phyloP scores from a whole-genome alignment of 108 stramenopile species.

The Seminavis robusta region DNA sequence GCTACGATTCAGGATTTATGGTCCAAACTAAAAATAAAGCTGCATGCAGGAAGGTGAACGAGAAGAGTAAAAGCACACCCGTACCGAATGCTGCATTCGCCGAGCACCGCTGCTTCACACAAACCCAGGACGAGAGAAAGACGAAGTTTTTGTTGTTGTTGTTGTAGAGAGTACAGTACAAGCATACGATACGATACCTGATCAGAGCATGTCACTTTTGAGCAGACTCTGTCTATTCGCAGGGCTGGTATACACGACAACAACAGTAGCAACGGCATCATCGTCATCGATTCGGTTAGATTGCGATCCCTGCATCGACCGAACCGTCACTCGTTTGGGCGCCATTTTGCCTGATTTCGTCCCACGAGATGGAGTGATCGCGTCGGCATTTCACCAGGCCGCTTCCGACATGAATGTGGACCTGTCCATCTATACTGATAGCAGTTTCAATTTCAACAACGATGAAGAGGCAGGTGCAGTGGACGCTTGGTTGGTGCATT shows the following conservation, averaged over 20 bases:
- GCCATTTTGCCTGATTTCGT: background rate
- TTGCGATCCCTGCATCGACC: constrained; percentile 7
- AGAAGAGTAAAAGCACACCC: no score
- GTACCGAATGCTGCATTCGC: no score
- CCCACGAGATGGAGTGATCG: no score
- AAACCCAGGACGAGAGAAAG: no score
- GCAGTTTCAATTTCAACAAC: no score
- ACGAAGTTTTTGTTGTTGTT: no score
- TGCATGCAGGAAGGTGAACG: no score
- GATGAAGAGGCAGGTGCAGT: background rate
- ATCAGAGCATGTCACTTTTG: background rate
- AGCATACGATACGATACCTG: no score
- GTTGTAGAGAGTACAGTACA: no score
- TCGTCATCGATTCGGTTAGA: background rate
- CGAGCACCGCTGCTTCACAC: no score
- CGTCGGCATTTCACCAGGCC: background rate
- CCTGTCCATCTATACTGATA: background rate
- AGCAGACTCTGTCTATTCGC: background rate
- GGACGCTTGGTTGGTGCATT: background rate
- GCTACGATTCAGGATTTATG: no score
- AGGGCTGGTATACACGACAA: background rate
- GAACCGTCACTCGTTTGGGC: background rate
- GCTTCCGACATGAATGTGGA: constrained; percentile 1
- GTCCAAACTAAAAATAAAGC: no score
- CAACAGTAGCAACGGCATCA: background rate